Percentiles rank a stretch among this genome's conserved stretches.
phyloP scores from a whole-genome alignment of 1,139 yeast genomes.

The Arxiozyma heterogenica region DNA sequence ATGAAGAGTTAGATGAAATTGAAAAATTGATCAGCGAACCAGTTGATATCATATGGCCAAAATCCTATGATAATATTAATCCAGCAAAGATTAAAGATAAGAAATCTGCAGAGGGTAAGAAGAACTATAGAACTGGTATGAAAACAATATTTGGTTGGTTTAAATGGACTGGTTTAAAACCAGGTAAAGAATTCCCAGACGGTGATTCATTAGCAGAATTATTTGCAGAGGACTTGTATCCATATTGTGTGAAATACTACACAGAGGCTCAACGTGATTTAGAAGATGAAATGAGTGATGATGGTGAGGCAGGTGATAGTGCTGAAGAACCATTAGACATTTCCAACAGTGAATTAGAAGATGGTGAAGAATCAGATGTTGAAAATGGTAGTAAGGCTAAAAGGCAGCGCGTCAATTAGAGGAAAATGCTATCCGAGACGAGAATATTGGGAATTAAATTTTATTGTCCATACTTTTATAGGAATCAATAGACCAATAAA shows the following conservation, averaged over 20 bases:
- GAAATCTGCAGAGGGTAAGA: slow-evolving; percentile 45
- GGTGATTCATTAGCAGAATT: slow-evolving; percentile 64
- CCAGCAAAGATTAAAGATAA: slow-evolving; percentile 42
- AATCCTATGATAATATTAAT: slow-evolving; percentile 42
- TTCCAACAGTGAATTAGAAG: slow-evolving; percentile 8
- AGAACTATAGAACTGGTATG: slow-evolving; percentile 58
- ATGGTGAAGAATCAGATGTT: background rate
- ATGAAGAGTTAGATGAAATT: slow-evolving; percentile 39
- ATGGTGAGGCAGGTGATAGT: slow-evolving; percentile 40
- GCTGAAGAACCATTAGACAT: slow-evolving; percentile 24
- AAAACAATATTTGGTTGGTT: slow-evolving; percentile 69
- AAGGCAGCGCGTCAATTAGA: slow-evolving; percentile 3
- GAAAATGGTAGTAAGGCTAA: slow-evolving; percentile 3
- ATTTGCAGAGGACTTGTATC: slow-evolving; percentile 57
- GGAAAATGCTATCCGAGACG: background rate
- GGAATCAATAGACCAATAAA: background rate
- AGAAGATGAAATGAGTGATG: slow-evolving; percentile 45
- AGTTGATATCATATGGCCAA: slow-evolving; percentile 53
- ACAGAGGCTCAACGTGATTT: slow-evolving; percentile 53
- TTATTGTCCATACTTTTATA: too few species aligned
- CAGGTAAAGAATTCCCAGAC: slow-evolving; percentile 62
- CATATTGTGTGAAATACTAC: slow-evolving; percentile 64
- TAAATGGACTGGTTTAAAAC: slow-evolving; percentile 63
- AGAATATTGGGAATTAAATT: background rate
- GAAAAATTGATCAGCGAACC: slow-evolving; percentile 43